Conservation (phyloP, 495 filamentous ascomycete genomes). For the Podospora pseudoanserina region DNA sequence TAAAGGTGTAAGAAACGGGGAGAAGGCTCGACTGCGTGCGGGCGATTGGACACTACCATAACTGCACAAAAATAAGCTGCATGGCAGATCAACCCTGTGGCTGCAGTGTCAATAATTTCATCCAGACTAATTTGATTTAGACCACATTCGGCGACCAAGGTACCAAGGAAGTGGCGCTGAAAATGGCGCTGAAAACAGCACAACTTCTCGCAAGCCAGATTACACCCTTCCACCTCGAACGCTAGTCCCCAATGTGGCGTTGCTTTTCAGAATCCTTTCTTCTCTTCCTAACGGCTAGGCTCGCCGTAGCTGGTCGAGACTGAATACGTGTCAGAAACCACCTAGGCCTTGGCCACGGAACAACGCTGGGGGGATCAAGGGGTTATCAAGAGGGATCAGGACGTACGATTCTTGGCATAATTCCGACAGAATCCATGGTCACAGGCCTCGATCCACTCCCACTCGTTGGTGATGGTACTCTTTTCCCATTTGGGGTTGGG, state of each 20-base stretch:
- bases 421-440: conserved; percentile 43
- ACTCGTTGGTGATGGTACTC: conserved; percentile 33
- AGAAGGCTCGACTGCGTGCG: too few species aligned
- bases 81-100: too few species aligned
- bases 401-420: conserved; percentile 34
- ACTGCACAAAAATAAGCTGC: too few species aligned
- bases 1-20: too few species aligned
- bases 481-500: conserved; percentile 30
- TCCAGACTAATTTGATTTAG: too few species aligned
- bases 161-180: too few species aligned
- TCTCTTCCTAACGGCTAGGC: conserved; percentile 7
- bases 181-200: too few species aligned
- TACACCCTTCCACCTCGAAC: too few species aligned
- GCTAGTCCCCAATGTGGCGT: not conserved
- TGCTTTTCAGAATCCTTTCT: conserved; percentile 19
- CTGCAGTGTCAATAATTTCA: too few species aligned
- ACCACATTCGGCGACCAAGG: too few species aligned
- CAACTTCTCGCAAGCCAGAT: too few species aligned
- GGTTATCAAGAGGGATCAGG: not conserved
- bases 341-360: not conserved
- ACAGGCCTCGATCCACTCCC: conserved; percentile 38
- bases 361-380: not conserved
- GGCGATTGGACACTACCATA: too few species aligned
- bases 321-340: not conserved
- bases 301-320: conserved; percentile 11